Conservation (phyloP, 202 grass and related monocot species). For the Brachypodium distachyon region DNA sequence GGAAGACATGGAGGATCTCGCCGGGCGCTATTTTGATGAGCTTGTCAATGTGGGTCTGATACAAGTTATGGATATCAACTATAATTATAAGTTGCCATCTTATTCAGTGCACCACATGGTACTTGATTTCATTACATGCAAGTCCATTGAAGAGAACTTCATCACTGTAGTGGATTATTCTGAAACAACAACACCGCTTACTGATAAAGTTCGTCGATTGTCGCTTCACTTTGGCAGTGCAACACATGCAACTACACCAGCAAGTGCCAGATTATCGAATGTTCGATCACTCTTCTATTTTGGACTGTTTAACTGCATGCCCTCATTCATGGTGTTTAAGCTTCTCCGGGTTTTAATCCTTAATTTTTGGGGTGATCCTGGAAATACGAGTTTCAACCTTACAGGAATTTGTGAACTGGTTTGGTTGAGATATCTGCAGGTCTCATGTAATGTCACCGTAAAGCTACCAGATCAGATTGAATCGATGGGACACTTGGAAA, state of each 20-base stretch:
- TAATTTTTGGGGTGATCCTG: neutral
- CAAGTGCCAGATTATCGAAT: neutral
- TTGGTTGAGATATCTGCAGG: neutral
- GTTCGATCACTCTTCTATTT: neutral
- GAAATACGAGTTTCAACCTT: neutral
- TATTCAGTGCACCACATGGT: conserved; percentile 18
- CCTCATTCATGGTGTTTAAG: neutral
- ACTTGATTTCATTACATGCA: neutral
- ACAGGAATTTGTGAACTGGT: neutral
- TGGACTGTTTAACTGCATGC: neutral
- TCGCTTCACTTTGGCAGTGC: neutral
- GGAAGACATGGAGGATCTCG: neutral
- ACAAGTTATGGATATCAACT: neutral
- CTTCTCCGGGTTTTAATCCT: neutral
- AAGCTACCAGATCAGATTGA: neutral
- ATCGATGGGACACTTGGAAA: neutral
- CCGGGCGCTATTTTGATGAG: conserved; percentile 15
- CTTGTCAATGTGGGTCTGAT: conserved; percentile 13
- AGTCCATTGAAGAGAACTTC: neutral
- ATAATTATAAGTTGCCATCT: neutral
- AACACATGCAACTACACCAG: neutral
- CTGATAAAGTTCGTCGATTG: neutral
- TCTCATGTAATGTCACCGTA: neutral
- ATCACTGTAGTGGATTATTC: neutral
- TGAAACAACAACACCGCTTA: neutral